Percentiles rank a stretch among this genome's conserved stretches.
Evolutionary conservation across 441 rosid species (phyloP).

Genomic region (Omphalea diandra): DNA sequence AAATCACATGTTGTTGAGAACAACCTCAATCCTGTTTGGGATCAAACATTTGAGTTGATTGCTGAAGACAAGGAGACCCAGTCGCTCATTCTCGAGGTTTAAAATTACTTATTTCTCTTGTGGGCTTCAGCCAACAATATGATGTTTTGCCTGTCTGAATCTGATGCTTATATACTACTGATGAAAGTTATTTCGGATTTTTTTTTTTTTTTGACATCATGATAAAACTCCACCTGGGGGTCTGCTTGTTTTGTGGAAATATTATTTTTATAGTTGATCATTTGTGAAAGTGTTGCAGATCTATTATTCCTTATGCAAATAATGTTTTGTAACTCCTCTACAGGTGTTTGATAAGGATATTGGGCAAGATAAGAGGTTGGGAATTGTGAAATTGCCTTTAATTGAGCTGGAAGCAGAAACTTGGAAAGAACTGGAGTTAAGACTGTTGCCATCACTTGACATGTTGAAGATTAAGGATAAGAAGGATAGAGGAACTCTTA

Average conservation of each 20-base stretch:
- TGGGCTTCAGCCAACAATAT: neutral
- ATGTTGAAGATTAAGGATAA: conserved; percentile 86
- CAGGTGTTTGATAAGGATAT: conserved; percentile 92
- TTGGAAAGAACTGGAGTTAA: conserved; percentile 50
- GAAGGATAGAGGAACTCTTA: conserved; percentile 83
- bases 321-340: conserved; percentile 18
- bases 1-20: conserved; percentile 72
- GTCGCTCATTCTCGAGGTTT: conserved; percentile 68
- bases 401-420: conserved; percentile 56
- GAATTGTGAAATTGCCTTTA: conserved; percentile 71
- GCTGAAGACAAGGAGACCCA: conserved; percentile 98
- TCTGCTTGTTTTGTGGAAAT: neutral
- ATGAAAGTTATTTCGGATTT: neutral
- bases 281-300: neutral
- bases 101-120: conserved; percentile 11
- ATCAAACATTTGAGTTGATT: conserved; percentile 77
- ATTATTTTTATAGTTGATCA: neutral
- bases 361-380: conserved; percentile 87
- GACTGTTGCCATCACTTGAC: conserved; percentile 80
- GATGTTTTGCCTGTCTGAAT: neutral
- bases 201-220: conserved; percentile 11
- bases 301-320: neutral
- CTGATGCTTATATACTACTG: neutral
- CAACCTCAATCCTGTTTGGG: conserved; percentile 94
- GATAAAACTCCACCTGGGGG: neutral